These are phyloP conservation scores for Wickerhamomyces xylosicus DNA, from an alignment of 805 yeast species.

Conservation along the genomic window DNA sequence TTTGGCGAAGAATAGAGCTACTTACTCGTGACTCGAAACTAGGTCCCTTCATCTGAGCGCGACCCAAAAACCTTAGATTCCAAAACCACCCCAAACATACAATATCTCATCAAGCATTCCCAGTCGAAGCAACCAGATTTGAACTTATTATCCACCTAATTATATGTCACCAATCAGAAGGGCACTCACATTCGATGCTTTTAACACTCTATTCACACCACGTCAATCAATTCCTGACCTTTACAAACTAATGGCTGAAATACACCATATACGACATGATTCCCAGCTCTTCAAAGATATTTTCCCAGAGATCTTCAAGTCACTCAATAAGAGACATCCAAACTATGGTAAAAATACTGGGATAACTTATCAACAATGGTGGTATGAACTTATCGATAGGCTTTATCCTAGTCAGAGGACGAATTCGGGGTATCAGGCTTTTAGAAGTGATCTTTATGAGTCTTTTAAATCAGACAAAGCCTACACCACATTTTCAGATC, in stretches of 20 bases:
- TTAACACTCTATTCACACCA: constrained; percentile 56
- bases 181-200: constrained; percentile 56
- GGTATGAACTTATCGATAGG: constrained; percentile 39
- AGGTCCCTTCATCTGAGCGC: too few species aligned
- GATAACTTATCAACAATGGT: constrained; percentile 37
- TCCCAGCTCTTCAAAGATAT: background rate
- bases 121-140: too few species aligned
- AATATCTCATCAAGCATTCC: too few species aligned
- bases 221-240: constrained; percentile 40
- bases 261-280: constrained; percentile 27
- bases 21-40: too few species aligned
- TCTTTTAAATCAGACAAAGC: constrained; percentile 45
- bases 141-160: too few species aligned
- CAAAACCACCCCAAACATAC: too few species aligned
- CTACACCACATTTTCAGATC: constrained; percentile 44
- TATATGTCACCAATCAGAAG: background rate
- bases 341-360: constrained; percentile 46
- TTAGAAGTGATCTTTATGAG: constrained; percentile 26
- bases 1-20: too few species aligned
- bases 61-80: too few species aligned
- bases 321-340: constrained; percentile 33
- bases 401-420: constrained; percentile 28
- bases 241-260: constrained; percentile 37
- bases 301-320: constrained; percentile 25
- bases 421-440: constrained; percentile 27